Evolutionary conservation across 1,139 yeast genomes (phyloP), one percentile per base, ranked within the genome.

Genomic region (Nakaseomyces nivariensis): DNA sequence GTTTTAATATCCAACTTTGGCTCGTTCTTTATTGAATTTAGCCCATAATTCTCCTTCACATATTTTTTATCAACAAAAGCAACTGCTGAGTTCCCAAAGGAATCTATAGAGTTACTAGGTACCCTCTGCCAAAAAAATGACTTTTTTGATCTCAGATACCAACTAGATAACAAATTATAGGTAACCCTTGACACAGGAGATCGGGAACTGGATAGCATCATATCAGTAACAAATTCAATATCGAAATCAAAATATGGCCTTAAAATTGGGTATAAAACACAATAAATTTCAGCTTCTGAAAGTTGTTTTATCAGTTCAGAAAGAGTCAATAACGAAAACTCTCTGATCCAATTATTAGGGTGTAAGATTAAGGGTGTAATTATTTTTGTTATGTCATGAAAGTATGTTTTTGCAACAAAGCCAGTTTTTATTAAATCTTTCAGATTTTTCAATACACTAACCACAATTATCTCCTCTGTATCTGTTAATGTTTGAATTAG

Each of bases 281-380:
- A 90, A 58, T 85, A 86, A 9, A 79, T 69, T 59, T 92, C 97
- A 0, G 97, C 95, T 33, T 81, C 75, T 13, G 82, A 73, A 43
- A 89, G 67, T 59, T 81, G 81, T 2, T 73, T 72, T 2, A 86
- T 79, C 3, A 85, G 76, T 0, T 85, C 75, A 1, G 85, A 71
- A 1, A 89, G 72, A 47, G 89, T 71, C 4, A 74, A 69, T 37
- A 89, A 62, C 0, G 85, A 79, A 3, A 85, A 77, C 53, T 85
- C 87, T 44, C 96, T 71, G 7, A 92, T 82, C 83, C 95, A 83
- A 51, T 81, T 83, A 64, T 89, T 89, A 0, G 98, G 98, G 62
- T 89, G 97, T 8, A 92, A 66, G 0, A 85, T 63, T 45, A 83
- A 70, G 47, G 78, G 76, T 4, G 78, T 68, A 0, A 78, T 69